Conservation (phyloP, 768 basidiomycete genomes). For the Hericium rajendrae region DNA sequence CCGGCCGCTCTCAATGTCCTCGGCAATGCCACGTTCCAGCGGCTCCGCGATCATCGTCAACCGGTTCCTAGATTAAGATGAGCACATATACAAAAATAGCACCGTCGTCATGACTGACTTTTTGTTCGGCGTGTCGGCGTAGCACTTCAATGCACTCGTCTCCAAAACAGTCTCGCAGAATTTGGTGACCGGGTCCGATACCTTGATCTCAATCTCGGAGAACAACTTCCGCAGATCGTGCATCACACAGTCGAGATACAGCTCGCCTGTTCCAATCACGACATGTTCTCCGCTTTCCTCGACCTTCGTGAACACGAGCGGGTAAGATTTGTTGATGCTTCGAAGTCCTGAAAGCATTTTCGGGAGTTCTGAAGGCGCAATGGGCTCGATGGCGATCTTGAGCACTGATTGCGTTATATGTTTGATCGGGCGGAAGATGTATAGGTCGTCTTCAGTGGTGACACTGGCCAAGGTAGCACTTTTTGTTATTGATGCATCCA, state of each 20-base stretch:
- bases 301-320: slow-evolving; percentile 88
- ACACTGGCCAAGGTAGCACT: slow-evolving; percentile 78
- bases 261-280: slow-evolving; percentile 90
- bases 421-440: slow-evolving; percentile 93
- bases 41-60: slow-evolving; percentile 99
- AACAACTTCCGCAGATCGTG: slow-evolving; percentile 89
- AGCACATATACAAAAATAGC: slow-evolving; percentile 9
- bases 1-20: slow-evolving; percentile 89
- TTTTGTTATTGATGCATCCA: slow-evolving; percentile 91
- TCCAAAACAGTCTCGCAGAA: slow-evolving; percentile 98
- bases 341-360: slow-evolving; percentile 97
- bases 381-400: slow-evolving; percentile 97
- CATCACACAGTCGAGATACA: slow-evolving; percentile 95
- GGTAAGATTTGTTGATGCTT: slow-evolving; percentile 97
- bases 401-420: slow-evolving; percentile 96
- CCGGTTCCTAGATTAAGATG: slow-evolving; percentile 60
- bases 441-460: slow-evolving; percentile 74
- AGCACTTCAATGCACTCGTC: slow-evolving; percentile 96
- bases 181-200: slow-evolving; percentile 96
- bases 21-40: slow-evolving; percentile 88
- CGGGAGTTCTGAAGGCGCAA: slow-evolving; percentile 92
- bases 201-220: slow-evolving; percentile 99
- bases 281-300: slow-evolving; percentile 99
- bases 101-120: slow-evolving; percentile 46
- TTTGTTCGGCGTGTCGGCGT: slow-evolving; percentile 99